phyloP scores from a whole-genome alignment of 495 filamentous ascomycete species.

The Xylaria venustula region DNA sequence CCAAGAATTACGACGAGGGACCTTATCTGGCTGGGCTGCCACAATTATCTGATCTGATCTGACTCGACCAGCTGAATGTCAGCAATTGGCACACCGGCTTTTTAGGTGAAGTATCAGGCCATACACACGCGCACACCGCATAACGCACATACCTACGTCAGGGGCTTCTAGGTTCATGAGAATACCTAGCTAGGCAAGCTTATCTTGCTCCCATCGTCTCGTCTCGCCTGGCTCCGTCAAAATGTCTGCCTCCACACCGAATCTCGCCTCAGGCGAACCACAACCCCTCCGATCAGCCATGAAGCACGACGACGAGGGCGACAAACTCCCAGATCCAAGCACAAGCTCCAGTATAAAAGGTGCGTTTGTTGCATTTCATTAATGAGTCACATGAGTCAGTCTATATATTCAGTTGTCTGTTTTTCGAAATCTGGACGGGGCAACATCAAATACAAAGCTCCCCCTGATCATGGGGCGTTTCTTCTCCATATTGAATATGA shows the following conservation, averaged over 20 bases:
- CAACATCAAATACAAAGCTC: background rate
- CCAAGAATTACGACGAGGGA: background rate
- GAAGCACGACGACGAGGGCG: conserved; percentile 41
- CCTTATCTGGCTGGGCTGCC: conserved; percentile 6
- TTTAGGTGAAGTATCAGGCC: background rate
- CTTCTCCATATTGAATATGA: no score
- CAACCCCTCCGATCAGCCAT: conserved; percentile 43
- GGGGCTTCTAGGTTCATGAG: background rate
- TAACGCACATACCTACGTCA: background rate
- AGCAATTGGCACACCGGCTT: background rate
- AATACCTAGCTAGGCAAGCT: no score
- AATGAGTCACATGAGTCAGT: background rate
- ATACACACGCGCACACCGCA: background rate
- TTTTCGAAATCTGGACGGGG: background rate
- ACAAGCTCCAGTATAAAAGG: conserved; percentile 38
- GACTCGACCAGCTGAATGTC: background rate
- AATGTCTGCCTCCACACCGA: conserved; percentile 25
- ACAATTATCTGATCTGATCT: no score
- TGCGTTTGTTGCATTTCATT: conserved; percentile 23
- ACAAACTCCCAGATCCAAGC: conserved; percentile 33
- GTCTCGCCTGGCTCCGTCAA: background rate
- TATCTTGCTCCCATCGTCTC: background rate
- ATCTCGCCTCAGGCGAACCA: conserved; percentile 16
- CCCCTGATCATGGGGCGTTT: no score
- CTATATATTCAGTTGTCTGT: background rate